Evolutionary conservation across 2,329 filamentous ascomycete species (phyloP), one percentile per base, ranked within the genome.

Genomic region (Neofusicoccum sp.): DNA sequence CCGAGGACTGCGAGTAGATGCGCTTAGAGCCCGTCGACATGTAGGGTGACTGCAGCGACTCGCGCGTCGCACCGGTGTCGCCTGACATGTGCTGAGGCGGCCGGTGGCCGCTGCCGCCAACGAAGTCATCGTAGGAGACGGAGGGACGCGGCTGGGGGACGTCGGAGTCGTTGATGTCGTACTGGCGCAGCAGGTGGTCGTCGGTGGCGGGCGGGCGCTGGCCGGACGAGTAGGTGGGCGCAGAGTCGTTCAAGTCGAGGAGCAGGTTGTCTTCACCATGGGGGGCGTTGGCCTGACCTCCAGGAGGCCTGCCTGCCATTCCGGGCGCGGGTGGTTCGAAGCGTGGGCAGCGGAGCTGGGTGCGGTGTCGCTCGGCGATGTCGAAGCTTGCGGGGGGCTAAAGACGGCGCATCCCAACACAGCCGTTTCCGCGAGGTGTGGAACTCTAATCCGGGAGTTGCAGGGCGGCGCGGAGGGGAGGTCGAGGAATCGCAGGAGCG

Each of bases 71-170:
- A 69, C 79, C 77, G 61, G 79, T 77, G 68, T 82, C 67, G 65
- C 73, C 77, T 72, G 80, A 67, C 41, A 70, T 72, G 31, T 45
- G 9, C 29, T 58, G 54, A 6, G 54, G 39, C 31, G 54, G 54
- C n/a, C 54, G 54, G 54, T 36, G 34, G 49, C 41, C 44, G 64
- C 83, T 79, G 65, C 81, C 82, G 67, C 94, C 94, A 66, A 98
- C 89, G 76, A 97, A 98, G 71, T 95, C 90, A 82, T 97, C 94
- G 78, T 97, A 97, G 64, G 93, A 96, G 59, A 94, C 88, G 31
- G 93, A 97, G 59, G 93, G 91, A 68, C 94, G 90, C 63, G 87
- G 79, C 66, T 85, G 85, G 50, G 84, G 80, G 69, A 87, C 78
- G 67, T 91, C 86, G 66, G 83, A 81, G 67, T 87, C 83, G 71